These are phyloP conservation scores for Pichia sp. DNA, from an alignment of 1,139 yeast genomes.

Conservation along the genomic window DNA sequence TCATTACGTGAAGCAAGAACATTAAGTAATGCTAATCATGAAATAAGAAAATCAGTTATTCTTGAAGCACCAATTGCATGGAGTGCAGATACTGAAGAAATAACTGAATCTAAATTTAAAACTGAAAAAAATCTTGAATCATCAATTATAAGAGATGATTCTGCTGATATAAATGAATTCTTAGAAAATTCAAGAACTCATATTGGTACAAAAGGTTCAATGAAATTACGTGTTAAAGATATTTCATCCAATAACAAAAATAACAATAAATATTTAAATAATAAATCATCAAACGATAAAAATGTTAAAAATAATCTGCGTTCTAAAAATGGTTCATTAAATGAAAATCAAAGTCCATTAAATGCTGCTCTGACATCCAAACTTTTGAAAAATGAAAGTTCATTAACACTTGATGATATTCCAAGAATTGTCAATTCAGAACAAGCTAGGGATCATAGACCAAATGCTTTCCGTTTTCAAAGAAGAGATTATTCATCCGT, in stretches of 20 bases:
- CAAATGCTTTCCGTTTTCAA: constrained; percentile 76
- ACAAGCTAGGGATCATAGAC: constrained; percentile 88
- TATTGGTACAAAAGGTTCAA: constrained; percentile 10
- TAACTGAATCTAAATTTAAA: constrained; percentile 5
- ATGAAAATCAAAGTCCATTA: neutral
- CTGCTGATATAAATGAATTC: neutral
- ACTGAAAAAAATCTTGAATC: neutral
- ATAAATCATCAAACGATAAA: neutral
- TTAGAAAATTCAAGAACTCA: neutral
- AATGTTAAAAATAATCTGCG: neutral
- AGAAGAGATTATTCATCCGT: constrained; percentile 28
- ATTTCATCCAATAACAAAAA: neutral
- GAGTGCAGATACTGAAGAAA: constrained; percentile 28
- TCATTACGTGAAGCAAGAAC: constrained; percentile 67
- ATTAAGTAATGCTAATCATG: constrained; percentile 24
- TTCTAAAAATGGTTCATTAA: neutral
- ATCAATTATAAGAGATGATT: neutral
- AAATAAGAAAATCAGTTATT: constrained; percentile 51
- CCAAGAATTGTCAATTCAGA: constrained; percentile 97
- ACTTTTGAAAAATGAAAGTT: constrained; percentile 70
- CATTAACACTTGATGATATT: constrained; percentile 88
- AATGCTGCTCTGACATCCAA: constrained; percentile 45
- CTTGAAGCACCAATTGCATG: constrained; percentile 35
- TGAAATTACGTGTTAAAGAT: constrained; percentile 8
- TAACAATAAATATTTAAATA: neutral